Conservation (phyloP, 2,329 filamentous ascomycete species). For the Xylaria sp. region DNA sequence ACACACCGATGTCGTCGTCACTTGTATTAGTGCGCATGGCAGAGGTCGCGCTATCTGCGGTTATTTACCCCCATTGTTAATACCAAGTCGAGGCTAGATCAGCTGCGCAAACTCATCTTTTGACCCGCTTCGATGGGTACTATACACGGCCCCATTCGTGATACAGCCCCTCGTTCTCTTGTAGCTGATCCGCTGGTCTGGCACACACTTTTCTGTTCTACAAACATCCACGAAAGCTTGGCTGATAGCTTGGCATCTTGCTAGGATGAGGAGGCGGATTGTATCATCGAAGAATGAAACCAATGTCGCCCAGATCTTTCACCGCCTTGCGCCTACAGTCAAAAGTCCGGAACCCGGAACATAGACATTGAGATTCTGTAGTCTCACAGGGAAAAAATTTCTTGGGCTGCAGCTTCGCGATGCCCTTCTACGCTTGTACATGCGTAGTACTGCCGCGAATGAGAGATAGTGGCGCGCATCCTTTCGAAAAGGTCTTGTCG, state of each 20-base stretch:
- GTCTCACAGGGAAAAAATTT: conserved; percentile 18
- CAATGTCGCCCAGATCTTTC: conserved; percentile 20
- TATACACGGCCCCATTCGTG: conserved; percentile 13
- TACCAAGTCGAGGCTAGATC: conserved; percentile 20
- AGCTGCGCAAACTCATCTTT: conserved; percentile 25
- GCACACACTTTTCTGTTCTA: conserved; percentile 24
- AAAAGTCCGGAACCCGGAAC: conserved; percentile 16
- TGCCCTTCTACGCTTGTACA: neutral
- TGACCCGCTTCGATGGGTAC: conserved; percentile 31
- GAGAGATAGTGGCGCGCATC: conserved; percentile 21
- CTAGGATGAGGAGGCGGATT: neutral
- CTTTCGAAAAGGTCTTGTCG: conserved; percentile 4
- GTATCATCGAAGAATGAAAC: conserved; percentile 21
- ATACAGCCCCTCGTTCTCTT: conserved; percentile 31
- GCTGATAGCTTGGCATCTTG: conserved; percentile 24
- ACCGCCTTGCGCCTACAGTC: conserved; percentile 22
- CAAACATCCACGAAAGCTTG: conserved; percentile 27
- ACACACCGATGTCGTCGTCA: conserved; percentile 16
- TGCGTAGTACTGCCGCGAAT: conserved; percentile 14
- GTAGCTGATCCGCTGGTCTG: conserved; percentile 29
- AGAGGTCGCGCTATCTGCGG: conserved; percentile 35
- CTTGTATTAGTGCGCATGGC: neutral
- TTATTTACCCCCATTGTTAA: conserved; percentile 12
- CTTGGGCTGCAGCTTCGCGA: conserved; percentile 22
- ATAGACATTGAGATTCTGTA: conserved; percentile 2